Percentiles rank a stretch among this genome's conserved stretches.
Conservation (phyloP, 495 filamentous ascomycete species). For the Aspergillus conjunctus region DNA sequence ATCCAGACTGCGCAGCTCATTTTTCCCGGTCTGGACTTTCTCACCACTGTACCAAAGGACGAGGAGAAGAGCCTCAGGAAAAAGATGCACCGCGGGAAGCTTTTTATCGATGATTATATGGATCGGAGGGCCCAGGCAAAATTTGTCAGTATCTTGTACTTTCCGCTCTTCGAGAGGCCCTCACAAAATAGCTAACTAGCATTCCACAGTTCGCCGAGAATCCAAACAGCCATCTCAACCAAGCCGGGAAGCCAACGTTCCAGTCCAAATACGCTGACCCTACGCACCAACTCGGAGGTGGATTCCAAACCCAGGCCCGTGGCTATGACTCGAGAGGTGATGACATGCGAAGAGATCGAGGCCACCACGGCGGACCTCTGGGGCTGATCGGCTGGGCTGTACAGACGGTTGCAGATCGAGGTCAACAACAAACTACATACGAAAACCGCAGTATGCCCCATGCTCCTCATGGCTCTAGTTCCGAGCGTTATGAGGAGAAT, state of each 20-base stretch:
- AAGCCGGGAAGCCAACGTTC: slow-evolving; percentile 32
- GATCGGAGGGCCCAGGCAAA: slow-evolving; percentile 48
- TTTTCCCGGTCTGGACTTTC: slow-evolving; percentile 39
- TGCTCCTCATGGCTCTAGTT: background rate
- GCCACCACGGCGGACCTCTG: background rate
- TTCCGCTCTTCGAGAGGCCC: background rate
- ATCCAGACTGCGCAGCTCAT: slow-evolving; percentile 52
- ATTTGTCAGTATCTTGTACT: slow-evolving; percentile 54
- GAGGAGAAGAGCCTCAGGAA: slow-evolving; percentile 11
- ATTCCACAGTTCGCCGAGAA: slow-evolving; percentile 22
- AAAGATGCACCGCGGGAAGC: slow-evolving; percentile 24
- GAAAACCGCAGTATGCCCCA: background rate
- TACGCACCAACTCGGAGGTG: slow-evolving; percentile 34
- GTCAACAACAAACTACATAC: slow-evolving; percentile 2
- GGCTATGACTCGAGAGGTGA: slow-evolving; percentile 7
- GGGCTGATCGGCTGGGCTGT: background rate
- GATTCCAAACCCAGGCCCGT: background rate
- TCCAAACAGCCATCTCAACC: slow-evolving; percentile 23
- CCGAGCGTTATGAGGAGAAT: background rate
- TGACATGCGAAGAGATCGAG: background rate
- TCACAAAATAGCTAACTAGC: slow-evolving; percentile 6
- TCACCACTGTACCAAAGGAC: slow-evolving; percentile 9
- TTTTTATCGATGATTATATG: slow-evolving; percentile 48
- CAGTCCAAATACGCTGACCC: slow-evolving; percentile 49
- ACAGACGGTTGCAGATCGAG: background rate